These are phyloP conservation scores for Lentinula novae-zelandiae DNA, from an alignment of 1,284 basidiomycete species.

Conservation along the genomic window DNA sequence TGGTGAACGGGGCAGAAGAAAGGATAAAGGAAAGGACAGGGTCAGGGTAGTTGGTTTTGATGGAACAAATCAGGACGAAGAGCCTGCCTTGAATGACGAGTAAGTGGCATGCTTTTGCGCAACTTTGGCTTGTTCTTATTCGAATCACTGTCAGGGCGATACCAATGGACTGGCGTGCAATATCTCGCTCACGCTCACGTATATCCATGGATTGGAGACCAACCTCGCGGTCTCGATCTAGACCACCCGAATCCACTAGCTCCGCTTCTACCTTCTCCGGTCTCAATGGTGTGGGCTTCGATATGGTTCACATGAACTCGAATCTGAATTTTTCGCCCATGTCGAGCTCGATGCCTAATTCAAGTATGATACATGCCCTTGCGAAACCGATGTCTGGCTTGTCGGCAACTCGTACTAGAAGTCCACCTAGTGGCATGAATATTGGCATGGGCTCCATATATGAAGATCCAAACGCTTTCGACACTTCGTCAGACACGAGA, in stretches of 20 bases:
- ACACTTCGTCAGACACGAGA: background rate
- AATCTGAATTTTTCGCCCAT: slow-evolving; percentile 7
- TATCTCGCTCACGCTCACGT: slow-evolving; percentile 89
- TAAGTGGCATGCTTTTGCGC: slow-evolving; percentile 46
- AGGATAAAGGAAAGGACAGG: slow-evolving; percentile 72
- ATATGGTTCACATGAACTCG: slow-evolving; percentile 32
- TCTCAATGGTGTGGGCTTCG: slow-evolving; percentile 32
- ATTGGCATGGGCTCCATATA: slow-evolving; percentile 41
- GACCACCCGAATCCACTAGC: slow-evolving; percentile 43
- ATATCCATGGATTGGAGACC: slow-evolving; percentile 85
- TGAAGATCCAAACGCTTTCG: slow-evolving; percentile 40
- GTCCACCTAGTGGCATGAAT: slow-evolving; percentile 26
- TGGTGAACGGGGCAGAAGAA: slow-evolving; percentile 60
- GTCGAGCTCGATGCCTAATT: slow-evolving; percentile 6
- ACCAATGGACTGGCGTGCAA: slow-evolving; percentile 92
- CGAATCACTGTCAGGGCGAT: slow-evolving; percentile 31
- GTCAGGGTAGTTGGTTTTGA: slow-evolving; percentile 79
- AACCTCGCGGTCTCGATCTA: slow-evolving; percentile 69
- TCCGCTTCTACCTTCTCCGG: slow-evolving; percentile 43
- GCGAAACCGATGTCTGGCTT: slow-evolving; percentile 35
- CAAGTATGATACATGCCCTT: slow-evolving; percentile 47
- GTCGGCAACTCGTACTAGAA: slow-evolving; percentile 48
- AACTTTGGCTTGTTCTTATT: slow-evolving; percentile 3
- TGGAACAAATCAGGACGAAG: slow-evolving; percentile 64
- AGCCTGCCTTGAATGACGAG: slow-evolving; percentile 59